phyloP scores from a whole-genome alignment of 2,329 filamentous ascomycete species.

The Furcasterigmium furcatum region DNA sequence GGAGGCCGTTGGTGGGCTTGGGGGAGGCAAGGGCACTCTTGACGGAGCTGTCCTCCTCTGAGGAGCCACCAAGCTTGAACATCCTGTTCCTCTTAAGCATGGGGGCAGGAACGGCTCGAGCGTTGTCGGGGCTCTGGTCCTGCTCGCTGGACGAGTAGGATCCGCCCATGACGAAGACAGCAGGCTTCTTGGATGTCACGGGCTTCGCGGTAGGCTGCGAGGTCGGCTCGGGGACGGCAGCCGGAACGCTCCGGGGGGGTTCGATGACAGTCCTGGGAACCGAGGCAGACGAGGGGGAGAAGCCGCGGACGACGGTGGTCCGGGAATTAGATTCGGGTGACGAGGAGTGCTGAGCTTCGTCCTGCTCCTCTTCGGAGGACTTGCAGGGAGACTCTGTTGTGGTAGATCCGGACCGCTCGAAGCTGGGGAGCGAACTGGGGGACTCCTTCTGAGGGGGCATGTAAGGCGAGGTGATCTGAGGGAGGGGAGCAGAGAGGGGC shows the following conservation, averaged over 20 bases:
- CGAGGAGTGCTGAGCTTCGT: constrained; percentile 25
- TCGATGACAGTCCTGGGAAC: constrained; percentile 40
- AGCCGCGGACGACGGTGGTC: constrained; percentile 76
- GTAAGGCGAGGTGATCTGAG: constrained; percentile 30
- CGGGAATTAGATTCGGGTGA: constrained; percentile 48
- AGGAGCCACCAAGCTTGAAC: constrained; percentile 56
- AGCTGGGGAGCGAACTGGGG: constrained; percentile 22
- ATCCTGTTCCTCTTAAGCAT: constrained; percentile 30
- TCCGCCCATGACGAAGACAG: constrained; percentile 70
- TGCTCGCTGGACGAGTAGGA: constrained; percentile 72
- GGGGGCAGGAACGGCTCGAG: constrained; percentile 27
- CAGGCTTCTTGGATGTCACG: constrained; percentile 62
- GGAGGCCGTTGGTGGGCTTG: constrained; percentile 32
- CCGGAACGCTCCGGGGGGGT: constrained; percentile 44
- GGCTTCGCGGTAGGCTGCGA: constrained; percentile 59
- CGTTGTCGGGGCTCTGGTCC: constrained; percentile 44
- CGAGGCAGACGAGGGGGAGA: constrained; percentile 71
- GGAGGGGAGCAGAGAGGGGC: constrained; percentile 54
- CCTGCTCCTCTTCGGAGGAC: constrained; percentile 56
- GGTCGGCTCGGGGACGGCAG: constrained; percentile 59
- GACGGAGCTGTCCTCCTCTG: constrained; percentile 78
- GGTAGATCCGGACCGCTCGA: constrained; percentile 39
- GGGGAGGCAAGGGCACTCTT: constrained; percentile 47
- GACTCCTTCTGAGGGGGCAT: constrained; percentile 44
- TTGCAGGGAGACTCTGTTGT: constrained; percentile 51